These are phyloP conservation scores for Sarocladium oryzae DNA, from an alignment of 2,329 filamentous ascomycete species.

Conservation along the genomic window DNA sequence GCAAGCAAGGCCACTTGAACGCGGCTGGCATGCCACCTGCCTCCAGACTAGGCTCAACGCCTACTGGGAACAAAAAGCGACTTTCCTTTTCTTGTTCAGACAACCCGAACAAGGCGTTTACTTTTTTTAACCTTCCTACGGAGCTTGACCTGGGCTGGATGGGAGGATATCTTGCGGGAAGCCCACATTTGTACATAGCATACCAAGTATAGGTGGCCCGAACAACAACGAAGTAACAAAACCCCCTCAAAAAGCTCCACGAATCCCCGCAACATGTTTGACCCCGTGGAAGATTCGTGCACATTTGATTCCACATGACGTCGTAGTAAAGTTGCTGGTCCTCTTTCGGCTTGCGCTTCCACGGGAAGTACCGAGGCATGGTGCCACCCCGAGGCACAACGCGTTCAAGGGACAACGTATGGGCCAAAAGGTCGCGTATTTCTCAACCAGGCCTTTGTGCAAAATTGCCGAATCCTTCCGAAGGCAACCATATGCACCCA, in stretches of 20 bases:
- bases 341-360: too few species aligned
- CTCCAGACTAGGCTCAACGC: conserved; percentile 5
- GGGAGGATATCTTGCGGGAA: background rate
- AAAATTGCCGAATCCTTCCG: too few species aligned
- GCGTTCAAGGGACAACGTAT: too few species aligned
- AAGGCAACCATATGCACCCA: too few species aligned
- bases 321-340: too few species aligned
- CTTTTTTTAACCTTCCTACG: background rate
- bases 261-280: too few species aligned
- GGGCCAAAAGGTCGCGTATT: too few species aligned
- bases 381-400: too few species aligned
- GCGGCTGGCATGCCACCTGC: background rate
- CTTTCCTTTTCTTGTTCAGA: conserved; percentile 4
- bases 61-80: background rate
- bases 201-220: conserved; percentile 4
- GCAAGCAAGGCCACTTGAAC: background rate
- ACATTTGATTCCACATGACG: too few species aligned
- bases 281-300: too few species aligned
- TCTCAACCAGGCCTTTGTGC: too few species aligned
- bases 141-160: background rate
- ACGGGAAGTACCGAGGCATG: too few species aligned
- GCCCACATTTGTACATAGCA: conserved; percentile 1
- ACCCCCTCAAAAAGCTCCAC: background rate
- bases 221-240: background rate
- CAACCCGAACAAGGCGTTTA: background rate